phyloP scores from a whole-genome alignment of 2,329 filamentous ascomycete genomes.

The Diaporthe citriasiana region DNA sequence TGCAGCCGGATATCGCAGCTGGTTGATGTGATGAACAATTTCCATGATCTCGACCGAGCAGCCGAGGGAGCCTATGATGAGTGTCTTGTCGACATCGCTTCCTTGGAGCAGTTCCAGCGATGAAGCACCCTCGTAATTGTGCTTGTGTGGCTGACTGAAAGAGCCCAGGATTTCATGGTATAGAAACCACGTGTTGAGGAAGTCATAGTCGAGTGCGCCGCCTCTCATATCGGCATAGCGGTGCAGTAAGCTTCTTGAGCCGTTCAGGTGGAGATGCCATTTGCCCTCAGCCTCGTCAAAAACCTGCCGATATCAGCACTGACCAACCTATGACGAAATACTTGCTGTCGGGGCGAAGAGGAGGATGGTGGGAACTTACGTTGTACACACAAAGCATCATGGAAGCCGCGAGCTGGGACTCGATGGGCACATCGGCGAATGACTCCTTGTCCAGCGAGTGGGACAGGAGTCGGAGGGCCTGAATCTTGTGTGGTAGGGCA shows the following conservation, averaged over 20 bases:
- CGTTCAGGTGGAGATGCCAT: slow-evolving; percentile 61
- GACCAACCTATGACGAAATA: background rate
- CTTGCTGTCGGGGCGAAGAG: background rate
- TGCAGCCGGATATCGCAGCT: slow-evolving; percentile 46
- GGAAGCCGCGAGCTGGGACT: slow-evolving; percentile 60
- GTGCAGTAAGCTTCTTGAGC: slow-evolving; percentile 56
- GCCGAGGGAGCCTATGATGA: slow-evolving; percentile 61
- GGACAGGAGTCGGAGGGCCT: slow-evolving; percentile 56
- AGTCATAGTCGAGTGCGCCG: slow-evolving; percentile 51
- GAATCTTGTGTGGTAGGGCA: slow-evolving; percentile 58
- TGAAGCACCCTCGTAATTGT: slow-evolving; percentile 45
- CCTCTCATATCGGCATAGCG: slow-evolving; percentile 46
- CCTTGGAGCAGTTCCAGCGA: slow-evolving; percentile 50
- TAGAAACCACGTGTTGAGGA: slow-evolving; percentile 61
- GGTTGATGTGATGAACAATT: slow-evolving; percentile 59
- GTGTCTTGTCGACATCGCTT: slow-evolving; percentile 49
- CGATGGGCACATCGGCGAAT: slow-evolving; percentile 47
- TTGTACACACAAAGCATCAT: slow-evolving; percentile 67
- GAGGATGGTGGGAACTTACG: slow-evolving; percentile 51
- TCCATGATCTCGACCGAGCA: slow-evolving; percentile 62
- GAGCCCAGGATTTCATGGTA: slow-evolving; percentile 62
- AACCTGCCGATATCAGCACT: slow-evolving; percentile 52
- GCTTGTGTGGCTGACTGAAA: slow-evolving; percentile 55
- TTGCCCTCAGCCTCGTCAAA: slow-evolving; percentile 63
- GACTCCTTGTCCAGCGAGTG: slow-evolving; percentile 53